Conservation (phyloP, 228 moss, liverwort and hornwort genomes). For the Sphagnum fallax region DNA sequence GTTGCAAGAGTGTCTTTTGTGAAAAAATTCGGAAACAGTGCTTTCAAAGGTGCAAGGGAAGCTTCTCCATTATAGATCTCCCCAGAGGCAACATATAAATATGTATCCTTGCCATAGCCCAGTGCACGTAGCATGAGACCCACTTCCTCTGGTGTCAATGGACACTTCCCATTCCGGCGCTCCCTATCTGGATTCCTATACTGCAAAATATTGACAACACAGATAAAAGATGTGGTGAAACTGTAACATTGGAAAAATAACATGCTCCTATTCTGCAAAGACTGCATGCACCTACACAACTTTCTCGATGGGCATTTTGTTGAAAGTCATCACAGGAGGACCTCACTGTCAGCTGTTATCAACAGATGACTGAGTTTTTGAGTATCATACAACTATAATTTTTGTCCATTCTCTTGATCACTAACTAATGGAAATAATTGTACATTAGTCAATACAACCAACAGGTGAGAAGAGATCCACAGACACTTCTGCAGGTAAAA, state of each 20-base stretch:
- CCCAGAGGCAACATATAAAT: slow-evolving; percentile 92
- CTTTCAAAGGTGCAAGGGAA: slow-evolving; percentile 77
- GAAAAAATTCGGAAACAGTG: slow-evolving; percentile 76
- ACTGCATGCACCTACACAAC: too few relatives aligned
- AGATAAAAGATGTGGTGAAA: neutral
- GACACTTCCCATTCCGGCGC: slow-evolving; percentile 92
- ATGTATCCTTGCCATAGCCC: slow-evolving; percentile 70
- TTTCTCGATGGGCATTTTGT: too few relatives aligned
- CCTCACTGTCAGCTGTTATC: neutral
- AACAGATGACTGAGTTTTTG: neutral
- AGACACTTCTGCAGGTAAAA: neutral
- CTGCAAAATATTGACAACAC: slow-evolving; percentile 13
- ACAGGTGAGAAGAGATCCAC: neutral
- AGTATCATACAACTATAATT: too few relatives aligned
- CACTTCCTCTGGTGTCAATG: slow-evolving; percentile 76
- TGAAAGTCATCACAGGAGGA: too few relatives aligned
- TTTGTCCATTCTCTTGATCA: too few relatives aligned
- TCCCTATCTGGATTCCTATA: slow-evolving; percentile 72
- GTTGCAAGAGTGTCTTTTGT: slow-evolving; percentile 65
- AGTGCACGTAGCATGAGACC: slow-evolving; percentile 96
- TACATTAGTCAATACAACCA: too few relatives aligned
- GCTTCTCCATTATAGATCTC: slow-evolving; percentile 89
- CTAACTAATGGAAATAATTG: too few relatives aligned
- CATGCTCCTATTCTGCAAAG: neutral
- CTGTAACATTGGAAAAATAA: neutral